A percentile compares a stretch with the other conserved stretches of the same genome.
Conservation (phyloP, 257 asterid genomes). For the Petrea volubilis region DNA sequence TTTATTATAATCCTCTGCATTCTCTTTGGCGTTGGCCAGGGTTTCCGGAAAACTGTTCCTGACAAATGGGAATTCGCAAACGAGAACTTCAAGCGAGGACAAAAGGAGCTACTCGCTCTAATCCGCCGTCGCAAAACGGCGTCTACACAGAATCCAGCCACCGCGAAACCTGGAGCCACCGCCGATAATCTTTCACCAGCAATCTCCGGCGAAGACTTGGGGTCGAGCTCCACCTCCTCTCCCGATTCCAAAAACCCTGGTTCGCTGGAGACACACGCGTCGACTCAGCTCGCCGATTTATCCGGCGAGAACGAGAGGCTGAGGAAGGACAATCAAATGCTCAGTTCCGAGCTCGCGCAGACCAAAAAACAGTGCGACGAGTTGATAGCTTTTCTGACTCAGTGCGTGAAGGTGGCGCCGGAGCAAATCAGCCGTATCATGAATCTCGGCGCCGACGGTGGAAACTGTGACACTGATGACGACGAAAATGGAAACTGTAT, state of each 20-base stretch:
- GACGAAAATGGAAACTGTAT: conserved; percentile 47
- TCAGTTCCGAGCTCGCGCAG: conserved; percentile 65
- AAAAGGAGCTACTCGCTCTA: conserved; percentile 56
- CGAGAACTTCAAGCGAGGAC: conserved; percentile 69
- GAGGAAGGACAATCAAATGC: conserved; percentile 48
- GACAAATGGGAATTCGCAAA: conserved; percentile 97
- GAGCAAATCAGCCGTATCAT: conserved; percentile 55
- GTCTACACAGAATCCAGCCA: conserved; percentile 19
- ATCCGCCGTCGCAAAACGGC: conserved; percentile 72
- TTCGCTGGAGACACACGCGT: conserved; percentile 51
- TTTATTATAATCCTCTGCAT: not conserved
- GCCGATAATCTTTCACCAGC: conserved; percentile 36
- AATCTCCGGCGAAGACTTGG: conserved; percentile 62
- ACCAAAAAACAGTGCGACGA: conserved; percentile 71
- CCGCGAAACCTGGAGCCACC: conserved; percentile 31
- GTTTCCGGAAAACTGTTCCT: conserved; percentile 74
- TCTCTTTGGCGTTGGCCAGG: conserved; percentile 35
- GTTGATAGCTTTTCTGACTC: conserved; percentile 53
- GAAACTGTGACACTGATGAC: conserved; percentile 27
- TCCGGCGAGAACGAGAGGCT: conserved; percentile 70
- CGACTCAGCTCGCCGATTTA: conserved; percentile 56
- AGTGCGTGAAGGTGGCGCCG: conserved; percentile 55
- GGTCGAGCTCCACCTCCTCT: conserved; percentile 73
- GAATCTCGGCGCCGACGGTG: conserved; percentile 33
- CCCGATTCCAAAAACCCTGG: conserved; percentile 62